Percentiles rank a stretch among this genome's conserved stretches.
These are phyloP conservation scores for Santalum album DNA, from an alignment of 164 flowering plant genomes.

Conservation along the genomic window DNA sequence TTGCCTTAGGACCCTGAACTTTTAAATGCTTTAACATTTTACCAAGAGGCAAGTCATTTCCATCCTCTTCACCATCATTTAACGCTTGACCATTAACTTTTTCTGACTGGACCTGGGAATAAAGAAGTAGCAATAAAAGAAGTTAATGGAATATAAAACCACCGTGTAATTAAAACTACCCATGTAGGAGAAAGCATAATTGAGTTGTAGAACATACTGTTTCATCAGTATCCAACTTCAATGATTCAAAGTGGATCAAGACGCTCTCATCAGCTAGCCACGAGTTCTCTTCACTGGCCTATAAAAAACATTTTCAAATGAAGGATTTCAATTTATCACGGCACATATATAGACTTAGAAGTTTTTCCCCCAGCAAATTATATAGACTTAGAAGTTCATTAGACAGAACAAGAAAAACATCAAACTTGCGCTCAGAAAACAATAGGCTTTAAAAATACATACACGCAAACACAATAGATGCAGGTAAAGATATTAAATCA, in stretches of 20 bases:
- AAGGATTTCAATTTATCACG: background rate
- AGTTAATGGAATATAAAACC: constrained; percentile 5
- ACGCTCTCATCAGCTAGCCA: constrained; percentile 76
- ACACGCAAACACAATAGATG: too few relatives aligned
- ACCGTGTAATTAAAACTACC: too few relatives aligned
- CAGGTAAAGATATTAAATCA: too few relatives aligned
- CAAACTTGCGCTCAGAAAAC: too few relatives aligned
- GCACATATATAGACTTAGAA: background rate
- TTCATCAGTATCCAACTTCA: constrained; percentile 48
- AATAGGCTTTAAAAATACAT: too few relatives aligned
- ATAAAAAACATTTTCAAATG: background rate
- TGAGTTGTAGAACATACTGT: constrained; percentile 31
- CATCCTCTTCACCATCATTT: constrained; percentile 56
- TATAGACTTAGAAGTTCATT: too few relatives aligned
- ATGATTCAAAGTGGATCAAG: constrained; percentile 64
- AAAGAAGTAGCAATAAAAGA: background rate
- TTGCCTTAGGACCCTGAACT: too few relatives aligned
- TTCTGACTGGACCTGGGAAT: too few relatives aligned
- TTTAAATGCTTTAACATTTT: constrained; percentile 62
- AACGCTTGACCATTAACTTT: constrained; percentile 34
- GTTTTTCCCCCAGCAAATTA: too few relatives aligned
- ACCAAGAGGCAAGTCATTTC: constrained; percentile 74
- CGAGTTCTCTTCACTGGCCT: constrained; percentile 44
- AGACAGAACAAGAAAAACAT: too few relatives aligned
- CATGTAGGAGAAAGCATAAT: too few relatives aligned